phyloP scores from a whole-genome alignment of 441 rosid genomes.

The Biscutella auriculata region DNA sequence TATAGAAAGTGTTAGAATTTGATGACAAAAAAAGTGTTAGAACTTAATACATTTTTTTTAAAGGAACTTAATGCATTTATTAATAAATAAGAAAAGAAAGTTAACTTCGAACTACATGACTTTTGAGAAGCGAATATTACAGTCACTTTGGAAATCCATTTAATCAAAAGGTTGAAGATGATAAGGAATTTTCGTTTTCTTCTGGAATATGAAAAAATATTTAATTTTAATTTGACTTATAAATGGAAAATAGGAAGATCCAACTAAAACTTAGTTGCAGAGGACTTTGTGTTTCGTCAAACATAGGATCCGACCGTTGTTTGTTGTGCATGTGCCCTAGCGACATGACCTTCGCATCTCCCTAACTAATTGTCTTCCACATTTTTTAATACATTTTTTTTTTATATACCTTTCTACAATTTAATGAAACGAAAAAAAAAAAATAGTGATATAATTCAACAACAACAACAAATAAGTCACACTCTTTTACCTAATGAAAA shows the following conservation, averaged over 20 bases:
- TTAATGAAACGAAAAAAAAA: no score
- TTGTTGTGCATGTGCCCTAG: constrained; percentile 26
- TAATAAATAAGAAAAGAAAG: no score
- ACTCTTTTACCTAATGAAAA: no score
- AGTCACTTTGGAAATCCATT: no score
- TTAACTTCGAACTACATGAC: no score
- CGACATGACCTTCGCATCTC: constrained; percentile 18
- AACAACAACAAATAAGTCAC: no score
- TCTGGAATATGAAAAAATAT: constrained; percentile 11
- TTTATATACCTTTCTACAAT: constrained; percentile 13
- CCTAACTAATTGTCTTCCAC: constrained; percentile 23
- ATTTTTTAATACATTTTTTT: constrained; percentile 19
- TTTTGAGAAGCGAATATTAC: no score
- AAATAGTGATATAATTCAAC: no score
- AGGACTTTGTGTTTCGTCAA: constrained; percentile 23
- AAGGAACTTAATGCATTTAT: no score
- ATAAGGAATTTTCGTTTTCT: constrained; percentile 13
- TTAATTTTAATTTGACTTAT: background rate
- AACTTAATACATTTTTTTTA: no score
- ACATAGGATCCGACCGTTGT: constrained; percentile 30
- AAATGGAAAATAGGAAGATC: constrained; percentile 19
- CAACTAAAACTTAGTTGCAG: constrained; percentile 14
- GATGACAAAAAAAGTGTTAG: no score
- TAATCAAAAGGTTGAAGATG: background rate
- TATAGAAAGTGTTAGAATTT: no score